Conservation (phyloP, 176 grass and related monocot species). For the Rhynchospora breviuscula region DNA sequence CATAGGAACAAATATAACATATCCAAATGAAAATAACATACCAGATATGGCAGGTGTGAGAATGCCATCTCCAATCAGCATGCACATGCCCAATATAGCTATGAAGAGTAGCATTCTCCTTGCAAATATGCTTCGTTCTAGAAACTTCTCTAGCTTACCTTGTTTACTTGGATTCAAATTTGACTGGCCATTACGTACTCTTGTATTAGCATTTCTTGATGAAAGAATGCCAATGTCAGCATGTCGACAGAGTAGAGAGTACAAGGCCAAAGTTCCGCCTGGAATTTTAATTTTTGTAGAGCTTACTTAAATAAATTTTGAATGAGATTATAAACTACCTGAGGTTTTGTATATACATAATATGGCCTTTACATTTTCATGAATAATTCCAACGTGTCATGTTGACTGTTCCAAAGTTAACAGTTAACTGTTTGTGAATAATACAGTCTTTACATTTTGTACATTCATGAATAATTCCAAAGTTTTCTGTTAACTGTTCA, state of each 20-base stretch:
- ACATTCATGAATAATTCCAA: too few species aligned
- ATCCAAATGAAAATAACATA: not conserved
- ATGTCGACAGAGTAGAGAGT: slow-evolving; percentile 69
- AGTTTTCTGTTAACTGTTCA: not conserved
- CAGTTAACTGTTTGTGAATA: not conserved
- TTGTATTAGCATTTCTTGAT: slow-evolving; percentile 33
- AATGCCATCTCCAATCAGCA: slow-evolving; percentile 87
- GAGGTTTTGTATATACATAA: not conserved
- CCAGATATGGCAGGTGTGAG: slow-evolving; percentile 88
- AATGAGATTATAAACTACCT: not conserved
- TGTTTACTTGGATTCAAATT: slow-evolving; percentile 16
- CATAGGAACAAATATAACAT: not conserved
- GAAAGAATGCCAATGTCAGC: slow-evolving; percentile 70
- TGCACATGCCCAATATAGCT: slow-evolving; percentile 73
- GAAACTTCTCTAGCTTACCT: slow-evolving; percentile 54
- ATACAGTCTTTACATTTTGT: not conserved
- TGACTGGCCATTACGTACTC: not conserved
- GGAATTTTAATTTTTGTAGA: slow-evolving; percentile 2
- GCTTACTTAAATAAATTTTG: not conserved
- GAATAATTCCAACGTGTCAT: too few species aligned
- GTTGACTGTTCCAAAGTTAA: too few species aligned
- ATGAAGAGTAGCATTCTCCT: slow-evolving; percentile 71
- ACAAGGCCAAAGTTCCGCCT: slow-evolving; percentile 87
- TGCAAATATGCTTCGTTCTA: slow-evolving; percentile 55
- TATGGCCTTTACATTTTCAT: not conserved